Base-by-base conservation (phyloP, 1,284 basidiomycete genomes). In the Bjerkandera adusta region DNA sequence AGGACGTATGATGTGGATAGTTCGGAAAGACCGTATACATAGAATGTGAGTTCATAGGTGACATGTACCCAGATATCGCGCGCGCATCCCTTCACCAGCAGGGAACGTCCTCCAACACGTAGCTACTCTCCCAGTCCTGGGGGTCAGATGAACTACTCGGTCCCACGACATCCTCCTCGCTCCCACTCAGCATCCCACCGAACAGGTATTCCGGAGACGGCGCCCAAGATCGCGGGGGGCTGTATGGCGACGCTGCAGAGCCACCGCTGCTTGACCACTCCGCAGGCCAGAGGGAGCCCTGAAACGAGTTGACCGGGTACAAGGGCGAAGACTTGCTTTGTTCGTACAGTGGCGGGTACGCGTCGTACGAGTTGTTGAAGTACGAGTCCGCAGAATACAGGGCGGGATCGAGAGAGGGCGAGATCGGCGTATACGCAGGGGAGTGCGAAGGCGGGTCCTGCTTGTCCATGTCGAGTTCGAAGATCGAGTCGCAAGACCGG, bases 81-180 rank as follows among this genome's bases (percentile, higher is more conserved):
- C n/a, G n/a, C n/a, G n/a, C n/a, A n/a, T n/a, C n/a, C n/a, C n/a
- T n/a, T n/a, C n/a, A n/a, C n/a, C n/a, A n/a, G n/a, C n/a, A n/a
- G n/a, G n/a, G n/a, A 13, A 43, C 30, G 4, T 43, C 34, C 3
- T 49, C 48, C 38, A 49, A 21, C 20, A 29, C 36, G 25, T 49
- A 45, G n/a, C 27, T 24, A 16, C 29, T 30, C 43, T 49, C 48
- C 48, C 48, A 49, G 20, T 49, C 48, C 37, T 41, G 48, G 22
- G 43, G 22, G 33, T 49, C 48, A 11, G 38, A 45, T 20, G 47
- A 48, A 36, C n/a, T 26, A 26, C 32, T 41, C 29, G 22, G 24
- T 21, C 32, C 30, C 15, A 26, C 36, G 13, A 21, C 21, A 42
- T 20, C 22, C 22, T 13, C 22, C 29, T 27, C 15, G n/a, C n/a